Percentiles rank a stretch among this genome's conserved stretches.
Evolutionary conservation across 768 basidiomycete genomes (phyloP).

Genomic region (Russula brevipes): DNA sequence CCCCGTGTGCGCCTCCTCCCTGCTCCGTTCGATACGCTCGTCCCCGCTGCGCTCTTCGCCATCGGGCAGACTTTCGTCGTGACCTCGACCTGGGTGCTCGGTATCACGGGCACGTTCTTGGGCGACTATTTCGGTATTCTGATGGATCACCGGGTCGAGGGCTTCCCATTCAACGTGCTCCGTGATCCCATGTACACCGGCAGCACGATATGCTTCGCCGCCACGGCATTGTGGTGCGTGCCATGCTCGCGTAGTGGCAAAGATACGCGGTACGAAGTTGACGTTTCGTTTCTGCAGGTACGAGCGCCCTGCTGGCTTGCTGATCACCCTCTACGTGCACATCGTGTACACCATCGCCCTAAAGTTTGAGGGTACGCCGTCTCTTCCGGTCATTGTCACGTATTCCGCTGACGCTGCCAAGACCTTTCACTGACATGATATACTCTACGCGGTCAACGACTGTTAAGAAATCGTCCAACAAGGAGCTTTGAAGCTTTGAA

Average conservation of each 20-base stretch:
- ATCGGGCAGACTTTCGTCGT: constrained; percentile 82
- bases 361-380: constrained; percentile 73
- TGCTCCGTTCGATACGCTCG: constrained; percentile 52
- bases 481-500: constrained; percentile 33
- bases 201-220: constrained; percentile 85
- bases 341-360: constrained; percentile 80
- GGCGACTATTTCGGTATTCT: constrained; percentile 81
- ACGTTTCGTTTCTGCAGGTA: constrained; percentile 46
- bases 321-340: constrained; percentile 78
- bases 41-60: constrained; percentile 57
- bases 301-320: constrained; percentile 77
- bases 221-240: constrained; percentile 78
- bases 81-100: constrained; percentile 84
- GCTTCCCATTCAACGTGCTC: constrained; percentile 94
- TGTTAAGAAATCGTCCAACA: constrained; percentile 24
- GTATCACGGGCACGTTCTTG: constrained; percentile 90
- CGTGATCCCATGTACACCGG: constrained; percentile 97
- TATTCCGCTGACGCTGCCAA: constrained; percentile 26
- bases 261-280: background rate
- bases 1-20: constrained; percentile 64
- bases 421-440: constrained; percentile 77
- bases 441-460: constrained; percentile 51
- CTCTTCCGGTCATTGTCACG: constrained; percentile 25
- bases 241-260: background rate
- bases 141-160: constrained; percentile 86